Conservation (phyloP, 257 asterid genomes). For the Plantago elongata region DNA sequence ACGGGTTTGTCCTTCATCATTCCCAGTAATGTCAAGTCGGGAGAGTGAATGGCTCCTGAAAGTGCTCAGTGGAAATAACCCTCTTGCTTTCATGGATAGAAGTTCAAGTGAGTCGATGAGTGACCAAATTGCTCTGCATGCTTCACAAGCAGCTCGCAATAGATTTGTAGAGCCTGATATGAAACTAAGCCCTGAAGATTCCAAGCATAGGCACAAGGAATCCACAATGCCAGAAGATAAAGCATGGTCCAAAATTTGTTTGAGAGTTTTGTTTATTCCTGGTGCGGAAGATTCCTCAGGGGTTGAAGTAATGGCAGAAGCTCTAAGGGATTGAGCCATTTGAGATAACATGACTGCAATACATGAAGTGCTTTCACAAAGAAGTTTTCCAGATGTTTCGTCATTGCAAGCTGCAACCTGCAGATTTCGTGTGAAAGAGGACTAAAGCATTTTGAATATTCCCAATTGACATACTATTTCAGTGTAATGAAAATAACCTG, state of each 20-base stretch:
- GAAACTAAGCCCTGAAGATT: constrained; percentile 77
- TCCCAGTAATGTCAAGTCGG: constrained; percentile 47
- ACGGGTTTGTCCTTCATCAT: constrained; percentile 38
- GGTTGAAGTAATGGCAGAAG: constrained; percentile 43
- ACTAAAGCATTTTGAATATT: constrained; percentile 16
- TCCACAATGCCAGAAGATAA: constrained; percentile 59
- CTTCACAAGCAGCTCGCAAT: constrained; percentile 92
- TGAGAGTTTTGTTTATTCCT: constrained; percentile 39
- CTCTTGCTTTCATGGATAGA: constrained; percentile 41
- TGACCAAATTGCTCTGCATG: constrained; percentile 80
- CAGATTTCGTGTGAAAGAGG: constrained; percentile 24
- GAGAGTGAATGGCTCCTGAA: constrained; percentile 45
- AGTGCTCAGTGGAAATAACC: constrained; percentile 59
- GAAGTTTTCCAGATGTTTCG: constrained; percentile 69
- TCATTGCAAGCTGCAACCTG: constrained; percentile 62
- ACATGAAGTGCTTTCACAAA: constrained; percentile 79
- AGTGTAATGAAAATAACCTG: constrained; percentile 52
- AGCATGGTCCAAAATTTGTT: constrained; percentile 65
- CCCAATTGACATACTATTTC: constrained; percentile 14
- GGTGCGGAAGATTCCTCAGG: constrained; percentile 41
- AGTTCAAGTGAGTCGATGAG: constrained; percentile 73
- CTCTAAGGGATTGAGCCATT: constrained; percentile 65
- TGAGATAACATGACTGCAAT: constrained; percentile 70
- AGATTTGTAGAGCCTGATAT: constrained; percentile 83
- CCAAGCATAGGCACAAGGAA: constrained; percentile 69